Evolutionary conservation across 345 rosid species (phyloP).

Genomic region (Linum trigynum): DNA sequence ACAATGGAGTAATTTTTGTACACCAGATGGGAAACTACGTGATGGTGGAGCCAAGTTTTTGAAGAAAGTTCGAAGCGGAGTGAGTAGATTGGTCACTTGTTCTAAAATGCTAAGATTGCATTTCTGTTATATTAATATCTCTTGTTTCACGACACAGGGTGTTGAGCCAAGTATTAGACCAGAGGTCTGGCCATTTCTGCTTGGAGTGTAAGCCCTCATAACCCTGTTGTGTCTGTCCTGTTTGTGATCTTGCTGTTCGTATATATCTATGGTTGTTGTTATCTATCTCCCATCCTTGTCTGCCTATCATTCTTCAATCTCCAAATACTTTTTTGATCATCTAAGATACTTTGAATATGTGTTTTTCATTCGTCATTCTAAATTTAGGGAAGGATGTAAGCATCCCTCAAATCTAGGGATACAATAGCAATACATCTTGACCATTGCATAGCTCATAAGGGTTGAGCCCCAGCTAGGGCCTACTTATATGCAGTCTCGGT

Average conservation of each 20-base stretch:
- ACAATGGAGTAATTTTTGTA: constrained; percentile 69
- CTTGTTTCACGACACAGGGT: constrained; percentile 41
- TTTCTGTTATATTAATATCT: constrained; percentile 10
- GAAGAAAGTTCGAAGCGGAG: constrained; percentile 90
- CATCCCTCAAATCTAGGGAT: neutral
- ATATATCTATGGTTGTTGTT: neutral
- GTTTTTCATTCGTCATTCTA: neutral
- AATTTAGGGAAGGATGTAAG: neutral
- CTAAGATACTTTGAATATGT: neutral
- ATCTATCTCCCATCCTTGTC: neutral
- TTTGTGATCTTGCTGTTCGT: neutral
- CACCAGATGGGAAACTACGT: constrained; percentile 57
- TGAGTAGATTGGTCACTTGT: constrained; percentile 27
- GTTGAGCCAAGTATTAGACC: constrained; percentile 83
- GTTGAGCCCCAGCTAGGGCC: neutral
- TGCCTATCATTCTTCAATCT: neutral
- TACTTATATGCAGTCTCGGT: neutral
- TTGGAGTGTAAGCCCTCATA: constrained; percentile 64
- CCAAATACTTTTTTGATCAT: neutral
- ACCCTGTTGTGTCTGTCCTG: neutral
- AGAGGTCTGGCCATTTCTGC: constrained; percentile 95
- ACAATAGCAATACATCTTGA: neutral
- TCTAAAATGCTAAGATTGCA: neutral
- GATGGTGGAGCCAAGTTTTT: constrained; percentile 82
- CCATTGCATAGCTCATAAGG: neutral